These are phyloP conservation scores for Paralagenidium karlingii DNA, from an alignment of 352 stramenopile genomes.

Conservation along the genomic window DNA sequence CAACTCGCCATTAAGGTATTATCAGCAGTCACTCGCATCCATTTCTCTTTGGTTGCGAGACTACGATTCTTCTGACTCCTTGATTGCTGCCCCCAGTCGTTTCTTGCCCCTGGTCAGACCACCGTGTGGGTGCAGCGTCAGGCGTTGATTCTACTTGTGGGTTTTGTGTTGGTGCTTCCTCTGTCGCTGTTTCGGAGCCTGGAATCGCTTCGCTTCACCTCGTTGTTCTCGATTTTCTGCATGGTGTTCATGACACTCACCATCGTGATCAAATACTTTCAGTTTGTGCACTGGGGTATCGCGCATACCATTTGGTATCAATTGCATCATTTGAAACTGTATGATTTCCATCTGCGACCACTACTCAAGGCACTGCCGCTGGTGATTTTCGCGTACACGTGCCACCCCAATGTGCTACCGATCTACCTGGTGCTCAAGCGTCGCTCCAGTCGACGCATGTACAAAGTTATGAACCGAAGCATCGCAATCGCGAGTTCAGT, in stretches of 20 bases:
- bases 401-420: conserved; percentile 78
- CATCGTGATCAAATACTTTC: conserved; percentile 85
- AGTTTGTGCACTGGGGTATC: conserved; percentile 63
- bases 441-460: conserved; percentile 69
- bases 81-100: conserved; percentile 14
- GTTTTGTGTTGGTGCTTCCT: conserved; percentile 50
- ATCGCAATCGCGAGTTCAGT: conserved; percentile 59
- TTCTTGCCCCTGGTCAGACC: conserved; percentile 23
- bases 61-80: too few species aligned
- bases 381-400: conserved; percentile 83
- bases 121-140: conserved; percentile 52
- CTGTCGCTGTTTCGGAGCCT: conserved; percentile 75
- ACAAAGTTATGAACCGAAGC: conserved; percentile 83
- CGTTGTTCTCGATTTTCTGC: conserved; percentile 78
- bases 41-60: not conserved
- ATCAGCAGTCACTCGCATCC: not conserved
- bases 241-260: conserved; percentile 82
- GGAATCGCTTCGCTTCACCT: conserved; percentile 75
- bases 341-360: conserved; percentile 43
- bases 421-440: conserved; percentile 85
- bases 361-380: conserved; percentile 65
- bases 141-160: conserved; percentile 50
- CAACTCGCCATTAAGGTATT: conserved; percentile 42
- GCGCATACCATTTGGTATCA: conserved; percentile 57
- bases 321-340: conserved; percentile 57